phyloP scores from a whole-genome alignment of 805 yeast genomes.

The Myxozyma neotropica region DNA sequence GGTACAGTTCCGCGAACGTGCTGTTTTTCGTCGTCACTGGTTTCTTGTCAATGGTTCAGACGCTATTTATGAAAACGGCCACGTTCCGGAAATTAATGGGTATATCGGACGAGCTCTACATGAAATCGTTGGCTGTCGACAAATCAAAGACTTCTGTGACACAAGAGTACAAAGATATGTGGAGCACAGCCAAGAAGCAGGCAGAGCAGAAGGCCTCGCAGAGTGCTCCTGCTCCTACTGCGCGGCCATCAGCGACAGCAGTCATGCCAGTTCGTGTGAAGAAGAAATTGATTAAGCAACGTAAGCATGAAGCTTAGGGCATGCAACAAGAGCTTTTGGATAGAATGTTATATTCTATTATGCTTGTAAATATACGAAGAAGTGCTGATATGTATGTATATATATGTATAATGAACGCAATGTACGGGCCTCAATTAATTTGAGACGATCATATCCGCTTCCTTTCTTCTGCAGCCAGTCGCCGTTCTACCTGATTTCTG shows the following conservation, averaged over 20 bases:
- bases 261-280: conserved; percentile 3
- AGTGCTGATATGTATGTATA: too few species aligned
- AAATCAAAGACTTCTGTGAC: conserved; percentile 10
- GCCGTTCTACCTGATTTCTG: conserved; percentile 14
- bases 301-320: not conserved
- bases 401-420: not conserved
- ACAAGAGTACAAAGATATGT: conserved; percentile 23
- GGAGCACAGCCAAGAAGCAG: conserved; percentile 17
- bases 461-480: not conserved
- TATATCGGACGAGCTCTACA: conserved; percentile 14
- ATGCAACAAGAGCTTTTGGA: not conserved
- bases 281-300: not conserved
- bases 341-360: too few species aligned
- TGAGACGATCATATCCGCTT: not conserved
- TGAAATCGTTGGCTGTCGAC: conserved; percentile 5
- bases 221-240: not conserved
- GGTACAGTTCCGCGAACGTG: conserved; percentile 27
- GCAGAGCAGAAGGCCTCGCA: conserved; percentile 11
- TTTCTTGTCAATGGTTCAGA: conserved; percentile 16
- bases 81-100: conserved; percentile 17
- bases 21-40: conserved; percentile 30
- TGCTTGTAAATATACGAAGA: too few species aligned
- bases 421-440: not conserved
- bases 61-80: conserved; percentile 15
- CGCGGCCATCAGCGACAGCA: not conserved